Conservation (phyloP, 495 filamentous ascomycete genomes). For the Talaromyces liani region DNA sequence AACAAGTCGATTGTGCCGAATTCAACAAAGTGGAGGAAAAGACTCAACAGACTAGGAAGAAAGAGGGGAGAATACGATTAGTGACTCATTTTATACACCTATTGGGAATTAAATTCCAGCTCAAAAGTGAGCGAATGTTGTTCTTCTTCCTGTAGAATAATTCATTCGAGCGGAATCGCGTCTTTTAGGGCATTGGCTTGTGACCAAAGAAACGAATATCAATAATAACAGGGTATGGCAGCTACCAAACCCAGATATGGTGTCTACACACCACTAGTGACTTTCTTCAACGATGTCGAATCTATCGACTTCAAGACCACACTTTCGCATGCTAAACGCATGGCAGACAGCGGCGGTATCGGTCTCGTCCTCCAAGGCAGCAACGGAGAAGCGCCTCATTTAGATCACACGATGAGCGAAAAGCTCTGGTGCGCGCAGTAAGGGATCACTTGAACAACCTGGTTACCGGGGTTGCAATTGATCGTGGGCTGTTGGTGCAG, state of each 20-base stretch:
- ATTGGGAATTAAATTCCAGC: not conserved
- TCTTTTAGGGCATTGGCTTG: not conserved
- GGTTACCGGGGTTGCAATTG: conserved; percentile 26
- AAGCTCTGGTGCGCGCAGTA: conserved; percentile 54
- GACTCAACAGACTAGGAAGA: not conserved
- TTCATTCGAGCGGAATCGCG: not conserved
- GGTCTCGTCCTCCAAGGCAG: conserved; percentile 67
- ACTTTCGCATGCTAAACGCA: conserved; percentile 58
- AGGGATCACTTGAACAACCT: conserved; percentile 55
- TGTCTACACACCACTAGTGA: conserved; percentile 48
- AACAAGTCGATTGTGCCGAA: not conserved
- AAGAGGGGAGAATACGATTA: not conserved
- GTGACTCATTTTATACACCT: not conserved
- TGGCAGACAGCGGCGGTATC: conserved; percentile 60
- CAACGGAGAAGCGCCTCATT: conserved; percentile 66
- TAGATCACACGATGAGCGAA: conserved; percentile 53
- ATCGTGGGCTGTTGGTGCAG: conserved; percentile 36
- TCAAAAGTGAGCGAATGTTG: not conserved
- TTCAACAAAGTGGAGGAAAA: not conserved
- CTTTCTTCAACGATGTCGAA: conserved; percentile 38
- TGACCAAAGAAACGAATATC: not conserved
- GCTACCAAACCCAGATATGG: conserved; percentile 18
- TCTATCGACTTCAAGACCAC: conserved; percentile 51
- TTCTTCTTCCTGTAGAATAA: too few relatives aligned
- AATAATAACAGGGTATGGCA: not conserved